A percentile compares a stretch with the other conserved stretches of the same genome.
These are phyloP conservation scores for Russula dissimulans DNA, from an alignment of 768 basidiomycete species.

Conservation along the genomic window DNA sequence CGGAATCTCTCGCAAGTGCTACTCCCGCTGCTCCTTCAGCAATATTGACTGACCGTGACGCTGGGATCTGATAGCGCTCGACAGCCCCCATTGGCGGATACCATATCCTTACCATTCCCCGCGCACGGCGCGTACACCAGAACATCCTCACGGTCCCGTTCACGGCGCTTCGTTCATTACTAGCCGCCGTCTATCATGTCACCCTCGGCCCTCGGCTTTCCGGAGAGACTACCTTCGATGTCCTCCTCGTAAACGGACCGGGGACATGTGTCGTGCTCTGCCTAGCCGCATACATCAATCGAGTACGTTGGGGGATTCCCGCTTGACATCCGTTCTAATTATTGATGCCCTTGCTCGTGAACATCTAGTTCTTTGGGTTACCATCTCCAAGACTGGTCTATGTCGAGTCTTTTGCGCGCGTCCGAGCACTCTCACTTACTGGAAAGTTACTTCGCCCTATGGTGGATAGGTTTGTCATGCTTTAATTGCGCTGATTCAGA, in stretches of 20 bases:
- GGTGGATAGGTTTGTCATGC: conserved; percentile 55
- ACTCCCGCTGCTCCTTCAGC: not conserved
- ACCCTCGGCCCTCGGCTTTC: conserved; percentile 37
- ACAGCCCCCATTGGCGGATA: conserved; percentile 26
- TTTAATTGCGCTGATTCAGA: not conserved
- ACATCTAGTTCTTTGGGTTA: conserved; percentile 60
- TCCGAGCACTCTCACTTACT: conserved; percentile 69
- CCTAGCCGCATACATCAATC: conserved; percentile 57
- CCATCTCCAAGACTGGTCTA: conserved; percentile 70
- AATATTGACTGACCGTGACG: not conserved
- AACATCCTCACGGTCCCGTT: conserved; percentile 57
- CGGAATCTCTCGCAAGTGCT: conserved; percentile 19
- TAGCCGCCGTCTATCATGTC: conserved; percentile 51
- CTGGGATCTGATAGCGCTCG: not conserved
- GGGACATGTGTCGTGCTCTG: conserved; percentile 86
- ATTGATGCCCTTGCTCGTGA: not conserved
- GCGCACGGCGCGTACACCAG: conserved; percentile 85
- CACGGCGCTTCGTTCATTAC: conserved; percentile 54
- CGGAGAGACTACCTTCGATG: conserved; percentile 45
- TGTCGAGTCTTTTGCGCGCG: conserved; percentile 90
- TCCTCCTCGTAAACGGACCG: conserved; percentile 87
- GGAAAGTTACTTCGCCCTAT: conserved; percentile 74
- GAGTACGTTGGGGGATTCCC: conserved; percentile 37
- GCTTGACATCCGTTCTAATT: not conserved
- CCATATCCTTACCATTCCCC: conserved; percentile 60